Evolutionary conservation across 2,329 filamentous ascomycete genomes (phyloP).

Genomic region (Beauveria brongniartii): DNA sequence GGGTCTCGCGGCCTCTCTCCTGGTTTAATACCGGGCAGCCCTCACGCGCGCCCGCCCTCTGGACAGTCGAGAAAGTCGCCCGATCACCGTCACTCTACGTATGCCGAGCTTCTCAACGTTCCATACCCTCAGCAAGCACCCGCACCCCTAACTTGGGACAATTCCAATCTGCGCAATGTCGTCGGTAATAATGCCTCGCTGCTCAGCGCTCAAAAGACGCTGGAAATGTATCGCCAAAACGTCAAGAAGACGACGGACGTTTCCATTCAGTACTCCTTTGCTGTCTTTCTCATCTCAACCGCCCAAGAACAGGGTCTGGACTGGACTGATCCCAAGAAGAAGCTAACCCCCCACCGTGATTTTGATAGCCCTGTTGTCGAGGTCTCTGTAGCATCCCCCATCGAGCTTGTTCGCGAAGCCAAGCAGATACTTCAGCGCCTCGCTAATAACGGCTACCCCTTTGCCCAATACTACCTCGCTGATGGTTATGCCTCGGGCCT

Average conservation of each 20-base stretch:
- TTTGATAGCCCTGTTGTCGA: slow-evolving; percentile 39
- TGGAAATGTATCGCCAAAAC: slow-evolving; percentile 96
- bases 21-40: slow-evolving; percentile 32
- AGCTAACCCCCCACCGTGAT: slow-evolving; percentile 40
- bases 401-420: slow-evolving; percentile 75
- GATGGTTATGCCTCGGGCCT: slow-evolving; percentile 91
- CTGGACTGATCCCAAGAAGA: slow-evolving; percentile 36
- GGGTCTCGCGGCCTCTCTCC: slow-evolving; percentile 56
- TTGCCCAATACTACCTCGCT: slow-evolving; percentile 94
- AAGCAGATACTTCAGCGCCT: slow-evolving; percentile 81
- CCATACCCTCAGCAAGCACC: slow-evolving; percentile 74
- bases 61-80: slow-evolving; percentile 46
- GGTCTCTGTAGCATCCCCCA: slow-evolving; percentile 41
- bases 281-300: slow-evolving; percentile 84
- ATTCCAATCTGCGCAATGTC: slow-evolving; percentile 66
- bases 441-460: slow-evolving; percentile 82
- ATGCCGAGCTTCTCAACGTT: slow-evolving; percentile 53
- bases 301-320: slow-evolving; percentile 68
- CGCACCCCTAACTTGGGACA: slow-evolving; percentile 64
- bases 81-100: slow-evolving; percentile 44
- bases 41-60: slow-evolving; percentile 40
- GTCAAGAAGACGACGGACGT: slow-evolving; percentile 94
- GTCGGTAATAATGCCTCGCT: slow-evolving; percentile 88
- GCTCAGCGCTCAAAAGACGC: slow-evolving; percentile 82
- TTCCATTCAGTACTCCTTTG: slow-evolving; percentile 91